Conservation (phyloP, 2,329 filamentous ascomycete species). For the Xylariomycetidae sp. region DNA sequence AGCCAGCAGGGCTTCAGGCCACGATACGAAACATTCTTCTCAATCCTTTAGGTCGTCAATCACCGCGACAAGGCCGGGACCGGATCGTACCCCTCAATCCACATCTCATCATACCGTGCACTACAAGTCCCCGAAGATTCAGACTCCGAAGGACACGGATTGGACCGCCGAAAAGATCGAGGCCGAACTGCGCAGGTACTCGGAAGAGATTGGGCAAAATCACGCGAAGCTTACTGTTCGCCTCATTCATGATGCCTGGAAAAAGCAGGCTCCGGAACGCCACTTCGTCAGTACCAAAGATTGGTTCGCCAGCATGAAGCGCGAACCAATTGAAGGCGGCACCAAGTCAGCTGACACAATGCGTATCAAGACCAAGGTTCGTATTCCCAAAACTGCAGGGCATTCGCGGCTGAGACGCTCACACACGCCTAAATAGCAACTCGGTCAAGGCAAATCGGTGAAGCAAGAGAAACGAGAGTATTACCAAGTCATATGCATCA, state of each 20-base stretch:
- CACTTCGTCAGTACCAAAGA: constrained; percentile 37
- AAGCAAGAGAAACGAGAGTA: constrained; percentile 40
- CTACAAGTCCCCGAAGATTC: constrained; percentile 25
- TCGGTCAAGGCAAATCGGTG: constrained; percentile 29
- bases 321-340: constrained; percentile 23
- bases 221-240: constrained; percentile 39
- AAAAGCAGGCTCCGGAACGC: constrained; percentile 30
- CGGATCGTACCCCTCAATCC: constrained; percentile 13
- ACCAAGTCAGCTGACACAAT: constrained; percentile 34
- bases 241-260: constrained; percentile 39
- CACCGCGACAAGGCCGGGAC: constrained; percentile 8
- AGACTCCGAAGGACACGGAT: constrained; percentile 29
- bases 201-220: constrained; percentile 37
- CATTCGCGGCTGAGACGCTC: constrained; percentile 14
- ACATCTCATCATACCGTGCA: constrained; percentile 11
- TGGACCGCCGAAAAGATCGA: constrained; percentile 41
- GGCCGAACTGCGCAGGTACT: constrained; percentile 31
- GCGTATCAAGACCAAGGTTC: constrained; percentile 46
- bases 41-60: constrained; percentile 12
- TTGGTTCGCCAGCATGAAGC: constrained; percentile 40
- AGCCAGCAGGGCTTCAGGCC: constrained; percentile 8
- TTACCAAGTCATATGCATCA: constrained; percentile 38
- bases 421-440: constrained; percentile 29
- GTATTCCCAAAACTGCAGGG: constrained; percentile 3
- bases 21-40: constrained; percentile 12